Evolutionary conservation across 768 basidiomycete species (phyloP), one percentile per base, ranked within the genome.

Genomic region (Hygrophoropsis aurantiaca): DNA sequence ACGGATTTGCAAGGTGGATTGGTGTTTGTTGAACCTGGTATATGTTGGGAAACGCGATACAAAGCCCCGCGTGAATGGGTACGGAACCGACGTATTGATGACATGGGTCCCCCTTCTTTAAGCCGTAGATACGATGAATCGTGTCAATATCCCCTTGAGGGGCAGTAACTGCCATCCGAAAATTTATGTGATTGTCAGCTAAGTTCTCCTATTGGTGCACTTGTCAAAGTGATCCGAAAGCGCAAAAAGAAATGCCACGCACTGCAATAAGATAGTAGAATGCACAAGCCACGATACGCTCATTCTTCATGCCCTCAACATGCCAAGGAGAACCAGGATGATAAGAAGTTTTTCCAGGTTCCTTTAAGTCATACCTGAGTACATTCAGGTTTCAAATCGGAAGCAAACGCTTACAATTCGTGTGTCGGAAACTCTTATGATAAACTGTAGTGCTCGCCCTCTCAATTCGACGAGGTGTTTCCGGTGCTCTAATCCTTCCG

Each of bases 181-280:
- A 79, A 33, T 69, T 56, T 11, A 77, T 44, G 34, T 60, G 54
- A 20, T 58, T 65, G 2, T 60, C 55, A 0, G 60, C 57, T 15
- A 79, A 61, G 49, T 80, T 81, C 53, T 75, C 69, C 78, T 81
- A n/a, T n/a, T n/a, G n/a, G n/a, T n/a, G n/a, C n/a, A n/a, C n/a
- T n/a, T n/a, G n/a, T n/a, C n/a, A n/a, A n/a, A n/a, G n/a, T n/a
- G n/a, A n/a, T n/a, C n/a, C n/a, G n/a, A n/a, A n/a, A n/a, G n/a
- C n/a, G n/a, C n/a, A 27, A 37, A n/a, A 35, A 32, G 13, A 46
- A 21, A 46, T 42, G 19, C 25, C 37, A 54, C 74, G 51, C 46
- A 79, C 79, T 10, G 62, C 56, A 34, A 69, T 64, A 19, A 69
- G 40, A 46, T 69, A 74, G 46, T 76, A 71, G 11, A 74, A 60